Percentiles rank a stretch among this genome's conserved stretches.
Conservation (phyloP, 768 basidiomycete genomes). For the Russula brevipes region DNA sequence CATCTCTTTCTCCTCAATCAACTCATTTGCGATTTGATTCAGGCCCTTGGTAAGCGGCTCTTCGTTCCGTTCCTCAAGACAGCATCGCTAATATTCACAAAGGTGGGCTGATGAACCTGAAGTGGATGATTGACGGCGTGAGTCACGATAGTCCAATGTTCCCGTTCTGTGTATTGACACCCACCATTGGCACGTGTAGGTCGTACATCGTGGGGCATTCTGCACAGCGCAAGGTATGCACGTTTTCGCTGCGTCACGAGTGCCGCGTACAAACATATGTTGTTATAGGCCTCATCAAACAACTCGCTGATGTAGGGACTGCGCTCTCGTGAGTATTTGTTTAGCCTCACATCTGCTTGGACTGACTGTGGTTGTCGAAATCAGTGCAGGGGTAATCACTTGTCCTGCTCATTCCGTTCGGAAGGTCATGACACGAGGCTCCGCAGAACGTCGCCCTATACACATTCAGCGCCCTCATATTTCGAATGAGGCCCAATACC, state of each 20-base stretch:
- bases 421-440: neutral
- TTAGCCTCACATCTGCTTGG: neutral
- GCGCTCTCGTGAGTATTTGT: slow-evolving; percentile 22
- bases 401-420: neutral
- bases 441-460: slow-evolving; percentile 37
- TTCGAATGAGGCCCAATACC: slow-evolving; percentile 30
- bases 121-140: slow-evolving; percentile 35
- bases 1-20: slow-evolving; percentile 32
- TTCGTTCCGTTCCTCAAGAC: neutral
- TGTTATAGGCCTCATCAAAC: slow-evolving; percentile 20
- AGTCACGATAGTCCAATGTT: slow-evolving; percentile 14
- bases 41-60: slow-evolving; percentile 27
- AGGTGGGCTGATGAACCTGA: slow-evolving; percentile 39
- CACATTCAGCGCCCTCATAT: slow-evolving; percentile 38
- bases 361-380: neutral
- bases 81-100: slow-evolving; percentile 1
- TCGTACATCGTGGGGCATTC: slow-evolving; percentile 1
- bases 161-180: neutral
- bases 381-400: slow-evolving; percentile 15
- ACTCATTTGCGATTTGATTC: slow-evolving; percentile 30
- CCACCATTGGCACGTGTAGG: neutral
- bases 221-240: slow-evolving; percentile 21
- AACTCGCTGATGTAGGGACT: slow-evolving; percentile 22
- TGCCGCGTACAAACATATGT: neutral
- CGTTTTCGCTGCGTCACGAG: neutral